A percentile compares a stretch with the other conserved stretches of the same genome.
phyloP scores from a whole-genome alignment of 176 grass and related monocot genomes.

The Zizania latifolia region DNA sequence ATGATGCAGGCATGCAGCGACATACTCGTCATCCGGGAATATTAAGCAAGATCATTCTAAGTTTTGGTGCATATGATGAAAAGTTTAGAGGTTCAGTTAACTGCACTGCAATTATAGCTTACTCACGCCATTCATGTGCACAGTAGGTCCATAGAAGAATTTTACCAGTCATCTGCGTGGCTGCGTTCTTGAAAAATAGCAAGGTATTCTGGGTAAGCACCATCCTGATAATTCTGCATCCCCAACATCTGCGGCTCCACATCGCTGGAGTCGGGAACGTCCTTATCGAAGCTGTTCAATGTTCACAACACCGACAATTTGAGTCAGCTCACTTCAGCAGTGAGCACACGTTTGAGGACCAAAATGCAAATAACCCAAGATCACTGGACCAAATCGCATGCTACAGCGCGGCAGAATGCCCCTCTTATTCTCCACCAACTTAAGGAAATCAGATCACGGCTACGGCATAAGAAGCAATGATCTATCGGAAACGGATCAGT shows the following conservation, averaged over 20 bases:
- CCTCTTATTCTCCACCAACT: background rate
- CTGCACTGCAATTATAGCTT: background rate
- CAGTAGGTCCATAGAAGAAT: background rate
- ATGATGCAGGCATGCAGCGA: background rate
- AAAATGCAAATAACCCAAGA: conserved; percentile 2
- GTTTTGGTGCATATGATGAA: background rate
- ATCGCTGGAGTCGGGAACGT: conserved; percentile 49
- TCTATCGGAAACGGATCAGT: background rate
- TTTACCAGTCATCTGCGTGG: conserved; percentile 66
- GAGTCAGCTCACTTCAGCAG: too few relatives aligned
- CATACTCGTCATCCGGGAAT: background rate
- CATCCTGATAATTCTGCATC: conserved; percentile 66
- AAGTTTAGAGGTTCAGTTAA: background rate
- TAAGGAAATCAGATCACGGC: conserved; percentile 21
- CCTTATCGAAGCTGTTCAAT: conserved; percentile 79
- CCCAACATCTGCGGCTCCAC: conserved; percentile 55
- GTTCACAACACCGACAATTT: background rate
- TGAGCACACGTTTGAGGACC: background rate
- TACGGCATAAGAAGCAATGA: background rate
- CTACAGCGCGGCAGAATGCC: background rate
- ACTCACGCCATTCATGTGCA: background rate
- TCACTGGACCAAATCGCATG: conserved; percentile 9
- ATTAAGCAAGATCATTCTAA: background rate
- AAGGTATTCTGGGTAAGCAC: conserved; percentile 55
- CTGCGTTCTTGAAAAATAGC: conserved; percentile 66